Evolutionary conservation across 2,329 filamentous ascomycete genomes (phyloP).

Genomic region (Neurospora crassa): DNA sequence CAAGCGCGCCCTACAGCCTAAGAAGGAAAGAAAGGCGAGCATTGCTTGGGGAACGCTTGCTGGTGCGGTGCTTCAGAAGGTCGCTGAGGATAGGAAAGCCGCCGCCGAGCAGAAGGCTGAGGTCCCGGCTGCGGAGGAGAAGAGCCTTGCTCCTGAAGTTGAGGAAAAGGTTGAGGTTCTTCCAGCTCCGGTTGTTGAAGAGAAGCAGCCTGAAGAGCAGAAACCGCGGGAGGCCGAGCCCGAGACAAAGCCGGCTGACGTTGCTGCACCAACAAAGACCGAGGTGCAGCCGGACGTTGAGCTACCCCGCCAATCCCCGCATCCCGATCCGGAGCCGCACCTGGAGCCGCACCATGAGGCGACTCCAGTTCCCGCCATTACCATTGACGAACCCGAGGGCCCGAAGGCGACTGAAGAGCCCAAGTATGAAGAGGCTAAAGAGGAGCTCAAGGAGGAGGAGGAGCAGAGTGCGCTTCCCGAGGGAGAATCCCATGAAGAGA

Average conservation of each 20-base stretch:
- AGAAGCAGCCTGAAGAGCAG: slow-evolving; percentile 1
- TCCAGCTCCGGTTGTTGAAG: neutral
- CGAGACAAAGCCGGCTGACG: neutral
- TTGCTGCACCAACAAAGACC: neutral
- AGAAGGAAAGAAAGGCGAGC: slow-evolving; percentile 22
- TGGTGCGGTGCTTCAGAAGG: slow-evolving; percentile 27
- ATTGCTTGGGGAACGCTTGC: slow-evolving; percentile 44
- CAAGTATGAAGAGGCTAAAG: neutral
- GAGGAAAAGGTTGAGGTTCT: neutral
- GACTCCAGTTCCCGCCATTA: neutral
- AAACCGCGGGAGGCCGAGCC: neutral
- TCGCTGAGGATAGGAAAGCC: neutral
- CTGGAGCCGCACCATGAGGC: neutral
- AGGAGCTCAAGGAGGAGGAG: neutral
- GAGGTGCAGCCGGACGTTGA: neutral
- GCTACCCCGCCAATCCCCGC: neutral
- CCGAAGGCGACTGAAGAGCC: neutral
- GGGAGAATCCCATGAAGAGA: neutral
- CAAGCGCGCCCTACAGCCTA: slow-evolving; percentile 15
- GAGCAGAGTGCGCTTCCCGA: neutral
- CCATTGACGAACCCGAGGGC: neutral
- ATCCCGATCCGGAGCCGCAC: slow-evolving; percentile 2
- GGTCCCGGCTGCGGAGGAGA: neutral
- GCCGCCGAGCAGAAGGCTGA: slow-evolving; percentile 8
- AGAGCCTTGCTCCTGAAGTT: neutral